A percentile compares a stretch with the other conserved stretches of the same genome.
phyloP scores from a whole-genome alignment of 768 basidiomycete genomes.

The Lentinula guzmanii region DNA sequence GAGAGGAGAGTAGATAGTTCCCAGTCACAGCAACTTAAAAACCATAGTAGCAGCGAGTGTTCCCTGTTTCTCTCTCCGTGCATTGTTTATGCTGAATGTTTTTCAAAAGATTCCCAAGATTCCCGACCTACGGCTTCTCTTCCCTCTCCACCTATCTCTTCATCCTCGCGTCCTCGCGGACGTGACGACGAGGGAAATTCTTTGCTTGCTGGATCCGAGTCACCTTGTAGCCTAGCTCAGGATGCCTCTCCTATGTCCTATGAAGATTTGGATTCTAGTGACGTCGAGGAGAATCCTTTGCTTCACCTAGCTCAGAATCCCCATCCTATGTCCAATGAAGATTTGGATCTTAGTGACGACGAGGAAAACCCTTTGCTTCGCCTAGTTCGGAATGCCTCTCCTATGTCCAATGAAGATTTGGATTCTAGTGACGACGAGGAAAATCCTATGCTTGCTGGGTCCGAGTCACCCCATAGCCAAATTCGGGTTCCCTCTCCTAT shows the following conservation, averaged over 20 bases:
- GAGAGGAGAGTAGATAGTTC: background rate
- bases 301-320: background rate
- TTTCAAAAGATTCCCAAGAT: background rate
- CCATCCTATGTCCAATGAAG: background rate
- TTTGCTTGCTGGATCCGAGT: background rate
- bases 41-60: background rate
- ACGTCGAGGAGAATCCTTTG: no score
- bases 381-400: background rate
- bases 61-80: background rate
- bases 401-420: background rate
- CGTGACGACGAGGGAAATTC: background rate
- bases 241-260: no score
- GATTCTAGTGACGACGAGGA: background rate
- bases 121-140: background rate
- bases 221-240: background rate
- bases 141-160: slow-evolving; percentile 2
- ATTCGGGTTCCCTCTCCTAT: background rate
- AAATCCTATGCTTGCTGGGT: background rate
- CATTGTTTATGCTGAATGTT: background rate
- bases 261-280: no score
- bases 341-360: background rate
- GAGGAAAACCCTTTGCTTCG: background rate
- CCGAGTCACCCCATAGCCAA: background rate
- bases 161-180: background rate
- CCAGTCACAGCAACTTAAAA: background rate